Evolutionary conservation across 345 rosid species (phyloP), one percentile per base, ranked within the genome.

Genomic region (Boechera divaricarpa): DNA sequence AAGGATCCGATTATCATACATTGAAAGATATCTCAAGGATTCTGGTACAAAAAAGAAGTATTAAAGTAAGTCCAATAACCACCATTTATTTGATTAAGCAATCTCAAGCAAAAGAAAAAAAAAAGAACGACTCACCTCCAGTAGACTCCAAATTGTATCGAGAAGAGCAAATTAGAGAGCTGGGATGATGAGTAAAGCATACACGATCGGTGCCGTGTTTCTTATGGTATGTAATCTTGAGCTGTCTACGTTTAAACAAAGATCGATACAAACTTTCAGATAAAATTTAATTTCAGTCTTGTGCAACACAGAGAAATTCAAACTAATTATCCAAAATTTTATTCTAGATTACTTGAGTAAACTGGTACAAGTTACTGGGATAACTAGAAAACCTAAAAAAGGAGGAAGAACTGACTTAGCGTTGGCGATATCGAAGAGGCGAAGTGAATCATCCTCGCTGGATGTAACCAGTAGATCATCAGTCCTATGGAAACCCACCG

Each of bases 121-220:
- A 0, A 35, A 35, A 35, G 9, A 55, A 31, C 10, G 39, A 84
- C 83, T 56, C 64, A 91, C 98, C 99, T 80, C 97, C 97, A 15
- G 86, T 82, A 5, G 91, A 74, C 67, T 91, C 93, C 77, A 93
- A 82, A 84, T 85, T 87, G 76, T 93, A 85, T 66, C 57, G 84
- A 2, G 98, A 89, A 54, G 98, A 95, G 86, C 98, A 95, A 77
- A 95, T 93, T 53, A 91, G 85, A 65, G 99, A 95, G 82, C 89
- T 95, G 10, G 96, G 99, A 45, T 95, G 99, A 79, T 95, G 99
- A 0, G 99, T 95, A 80, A 95, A 92, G 82, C 97, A 95, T 38
- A 92, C 88, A 21, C 90, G 87, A 83, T 95, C 99, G 4, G 99
- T 82, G 9, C 99, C 98, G 76, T 89, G 96, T 83, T 88, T 91